Base-by-base conservation (phyloP, 352 stramenopile genomes). In the Pythium monospermum region DNA sequence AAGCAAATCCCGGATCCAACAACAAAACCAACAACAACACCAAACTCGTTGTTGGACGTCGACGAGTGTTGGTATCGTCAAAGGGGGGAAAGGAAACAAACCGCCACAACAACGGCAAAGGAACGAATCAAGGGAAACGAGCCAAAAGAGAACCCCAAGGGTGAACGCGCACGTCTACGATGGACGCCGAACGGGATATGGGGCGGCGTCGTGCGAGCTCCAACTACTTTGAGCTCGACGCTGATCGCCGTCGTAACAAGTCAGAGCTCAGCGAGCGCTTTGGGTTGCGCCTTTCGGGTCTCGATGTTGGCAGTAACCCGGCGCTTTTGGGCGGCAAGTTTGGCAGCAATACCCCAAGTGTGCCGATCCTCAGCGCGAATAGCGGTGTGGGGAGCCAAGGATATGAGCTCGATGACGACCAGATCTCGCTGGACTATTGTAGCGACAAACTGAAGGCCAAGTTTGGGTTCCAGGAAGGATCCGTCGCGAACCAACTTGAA, bases 391-490 rank as follows among this genome's bases (percentile, higher is more conserved):
- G 42, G 3, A 63, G 50, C 28, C 25, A 22, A 30, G 18, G 12
- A 4, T 50, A 55, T 32, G 57, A 57, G 31, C 16, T 72, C 13
- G 66, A 79, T 44, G 77, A 91, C 57, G 83, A 94, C 47, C 80
- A 94, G 47, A 52, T 65, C n/a, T 83, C 83, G 26, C 84, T 94
- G 41, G 83, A 94, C 57, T 87, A 71, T 28, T 91, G 80, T 53
- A 87, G 76, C 50, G 83, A 94, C 43, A 68, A 80, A n/a, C 68
- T 94, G 35, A 80, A 76, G 57, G 43, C 48, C 32, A 91, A 91
- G 48, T 94, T 92, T 46, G 83, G 83, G 11, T 92, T 94, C 53
- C 83, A 94, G 44, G 73, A 87, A 57, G 83, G 79, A 3, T 91
- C 78, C 16, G 76, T 88, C 12, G 77, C 72, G 22, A 94, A 94